phyloP scores from a whole-genome alignment of 768 basidiomycete species.

The Hypholoma sublateritium region DNA sequence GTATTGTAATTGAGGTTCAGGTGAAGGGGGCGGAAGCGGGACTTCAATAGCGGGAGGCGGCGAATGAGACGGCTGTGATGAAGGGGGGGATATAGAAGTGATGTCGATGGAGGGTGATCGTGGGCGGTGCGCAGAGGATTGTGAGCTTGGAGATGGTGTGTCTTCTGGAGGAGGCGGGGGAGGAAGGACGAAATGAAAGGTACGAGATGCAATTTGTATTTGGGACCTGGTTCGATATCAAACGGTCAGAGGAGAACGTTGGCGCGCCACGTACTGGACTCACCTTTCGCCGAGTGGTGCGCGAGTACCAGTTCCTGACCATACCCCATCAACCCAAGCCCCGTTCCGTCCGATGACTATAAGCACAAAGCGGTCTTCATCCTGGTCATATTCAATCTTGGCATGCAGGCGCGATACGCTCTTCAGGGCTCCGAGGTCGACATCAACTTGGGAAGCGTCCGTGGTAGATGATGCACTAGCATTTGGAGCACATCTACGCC shows the following conservation, averaged over 20 bases:
- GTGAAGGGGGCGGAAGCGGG: conserved; percentile 45
- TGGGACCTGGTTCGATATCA: conserved; percentile 62
- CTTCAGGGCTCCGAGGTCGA: conserved; percentile 94
- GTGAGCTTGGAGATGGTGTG: conserved; percentile 77
- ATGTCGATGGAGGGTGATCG: conserved; percentile 85
- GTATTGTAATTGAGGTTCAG: conserved; percentile 39
- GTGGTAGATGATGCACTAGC: conserved; percentile 55
- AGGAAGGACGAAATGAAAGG: conserved; percentile 95
- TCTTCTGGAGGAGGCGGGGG: conserved; percentile 81
- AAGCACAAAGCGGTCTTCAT: conserved; percentile 84
- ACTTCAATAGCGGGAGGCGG: conserved; percentile 57
- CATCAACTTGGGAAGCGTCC: conserved; percentile 65
- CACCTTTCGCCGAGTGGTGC: conserved; percentile 87
- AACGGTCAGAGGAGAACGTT: conserved; percentile 8
- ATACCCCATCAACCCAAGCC: conserved; percentile 97
- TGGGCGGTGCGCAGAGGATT: conserved; percentile 61
- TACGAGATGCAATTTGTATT: conserved; percentile 96
- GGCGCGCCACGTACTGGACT: neutral
- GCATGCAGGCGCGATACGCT: conserved; percentile 98
- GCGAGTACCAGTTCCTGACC: conserved; percentile 85
- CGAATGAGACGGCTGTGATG: conserved; percentile 75
- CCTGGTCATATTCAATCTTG: conserved; percentile 91
- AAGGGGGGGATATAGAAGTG: conserved; percentile 79
- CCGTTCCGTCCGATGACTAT: conserved; percentile 96
- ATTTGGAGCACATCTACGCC: conserved; percentile 75